A percentile compares a stretch with the other conserved stretches of the same genome.
Conservation (phyloP, 1,139 yeast species). For the Yamadazyma triangularis region DNA sequence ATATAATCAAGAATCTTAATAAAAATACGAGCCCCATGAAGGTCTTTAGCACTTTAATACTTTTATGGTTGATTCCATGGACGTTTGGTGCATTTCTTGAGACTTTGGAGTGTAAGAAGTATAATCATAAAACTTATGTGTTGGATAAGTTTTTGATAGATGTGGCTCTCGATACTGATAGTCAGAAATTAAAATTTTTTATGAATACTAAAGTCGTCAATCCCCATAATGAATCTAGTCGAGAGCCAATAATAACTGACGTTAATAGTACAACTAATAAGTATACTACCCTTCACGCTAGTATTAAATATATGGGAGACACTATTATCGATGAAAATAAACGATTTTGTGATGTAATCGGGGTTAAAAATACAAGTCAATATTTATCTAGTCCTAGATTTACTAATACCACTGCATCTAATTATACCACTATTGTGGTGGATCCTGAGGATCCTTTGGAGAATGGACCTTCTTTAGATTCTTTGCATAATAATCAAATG, state of each 20-base stretch:
- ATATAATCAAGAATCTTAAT: too few relatives aligned
- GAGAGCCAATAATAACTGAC: constrained; percentile 28
- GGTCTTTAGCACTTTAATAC: too few relatives aligned
- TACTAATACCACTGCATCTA: constrained; percentile 1
- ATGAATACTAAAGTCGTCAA: constrained; percentile 42
- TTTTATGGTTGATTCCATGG: constrained; percentile 7
- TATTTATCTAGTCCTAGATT: constrained; percentile 11
- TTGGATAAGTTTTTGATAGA: constrained; percentile 36
- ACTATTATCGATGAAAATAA: constrained; percentile 32
- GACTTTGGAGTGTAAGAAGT: constrained; percentile 13
- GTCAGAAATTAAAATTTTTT: constrained; percentile 32
- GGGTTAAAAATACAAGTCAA: constrained; percentile 33
- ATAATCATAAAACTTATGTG: constrained; percentile 3
- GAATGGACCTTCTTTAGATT: neutral
- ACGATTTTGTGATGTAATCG: constrained; percentile 44
- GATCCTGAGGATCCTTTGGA: constrained; percentile 9
- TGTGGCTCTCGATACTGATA: constrained; percentile 34
- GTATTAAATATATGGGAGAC: constrained; percentile 41
- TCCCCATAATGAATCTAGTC: constrained; percentile 65
- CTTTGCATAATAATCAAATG: neutral
- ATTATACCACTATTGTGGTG: constrained; percentile 8
- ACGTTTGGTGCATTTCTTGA: constrained; percentile 17
- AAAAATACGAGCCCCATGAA: too few relatives aligned
- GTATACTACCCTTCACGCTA: constrained; percentile 47
- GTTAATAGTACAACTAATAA: constrained; percentile 41